These are phyloP conservation scores for Wickerhamomyces ciferrii DNA, from an alignment of 805 yeast species.

Conservation along the genomic window DNA sequence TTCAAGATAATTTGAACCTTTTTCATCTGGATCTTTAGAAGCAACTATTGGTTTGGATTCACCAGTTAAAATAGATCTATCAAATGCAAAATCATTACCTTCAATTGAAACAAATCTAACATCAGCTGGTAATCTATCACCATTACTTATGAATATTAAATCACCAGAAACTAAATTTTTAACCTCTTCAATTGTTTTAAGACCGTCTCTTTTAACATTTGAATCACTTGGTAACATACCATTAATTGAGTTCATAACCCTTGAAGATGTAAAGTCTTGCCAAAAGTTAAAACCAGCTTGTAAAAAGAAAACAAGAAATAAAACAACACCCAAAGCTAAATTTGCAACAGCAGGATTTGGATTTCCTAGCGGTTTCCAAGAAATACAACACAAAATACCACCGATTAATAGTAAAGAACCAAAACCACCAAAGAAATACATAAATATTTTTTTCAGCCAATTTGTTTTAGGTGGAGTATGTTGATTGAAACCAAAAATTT, in stretches of 20 bases:
- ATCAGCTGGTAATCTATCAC: slow-evolving; percentile 43
- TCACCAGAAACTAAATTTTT: slow-evolving; percentile 41
- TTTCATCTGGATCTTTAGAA: slow-evolving; percentile 20
- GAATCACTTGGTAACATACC: slow-evolving; percentile 36
- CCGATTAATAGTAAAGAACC: slow-evolving; percentile 36
- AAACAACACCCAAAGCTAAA: slow-evolving; percentile 35
- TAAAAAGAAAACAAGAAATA: slow-evolving; percentile 32
- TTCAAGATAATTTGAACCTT: slow-evolving; percentile 36
- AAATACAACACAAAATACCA: slow-evolving; percentile 35
- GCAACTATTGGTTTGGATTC: slow-evolving; percentile 39
- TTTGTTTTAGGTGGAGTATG: slow-evolving; percentile 33
- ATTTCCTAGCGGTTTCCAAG: slow-evolving; percentile 44
- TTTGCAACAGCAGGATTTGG: slow-evolving; percentile 38
- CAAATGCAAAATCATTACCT: slow-evolving; percentile 36
- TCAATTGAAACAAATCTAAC: slow-evolving; percentile 30
- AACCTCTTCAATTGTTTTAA: slow-evolving; percentile 23
- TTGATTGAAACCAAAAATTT: slow-evolving; percentile 28
- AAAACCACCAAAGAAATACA: slow-evolving; percentile 44
- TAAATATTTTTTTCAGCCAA: slow-evolving; percentile 26
- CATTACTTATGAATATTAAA: slow-evolving; percentile 29
- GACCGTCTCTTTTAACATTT: slow-evolving; percentile 31
- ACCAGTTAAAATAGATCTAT: slow-evolving; percentile 43
- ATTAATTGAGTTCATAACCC: slow-evolving; percentile 42
- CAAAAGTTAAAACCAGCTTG: slow-evolving; percentile 40
- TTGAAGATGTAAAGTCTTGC: slow-evolving; percentile 42